A percentile compares a stretch with the other conserved stretches of the same genome.
Evolutionary conservation across 2,329 filamentous ascomycete species (phyloP).

Genomic region (Pseudogymnoascus sp.): DNA sequence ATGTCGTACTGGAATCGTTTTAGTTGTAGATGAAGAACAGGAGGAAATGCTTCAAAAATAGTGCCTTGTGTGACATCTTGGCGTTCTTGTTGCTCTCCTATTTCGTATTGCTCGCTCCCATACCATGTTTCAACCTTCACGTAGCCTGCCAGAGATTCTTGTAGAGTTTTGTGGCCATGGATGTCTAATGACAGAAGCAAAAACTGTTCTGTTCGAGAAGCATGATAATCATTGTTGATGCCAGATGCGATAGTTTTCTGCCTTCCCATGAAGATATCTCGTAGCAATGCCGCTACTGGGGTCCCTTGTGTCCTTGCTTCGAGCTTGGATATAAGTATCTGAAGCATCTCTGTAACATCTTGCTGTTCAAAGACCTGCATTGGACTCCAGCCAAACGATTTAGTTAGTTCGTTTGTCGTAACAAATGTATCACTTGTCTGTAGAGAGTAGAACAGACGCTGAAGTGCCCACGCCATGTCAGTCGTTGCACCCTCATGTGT

Average conservation of each 20-base stretch:
- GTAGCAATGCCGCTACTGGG: conserved; percentile 76
- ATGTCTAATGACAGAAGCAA: conserved; percentile 99
- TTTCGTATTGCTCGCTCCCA: conserved; percentile 61
- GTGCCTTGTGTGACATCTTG: conserved; percentile 97
- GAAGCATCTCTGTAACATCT: conserved; percentile 92
- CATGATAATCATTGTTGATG: conserved; percentile 97
- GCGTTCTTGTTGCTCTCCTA: conserved; percentile 78
- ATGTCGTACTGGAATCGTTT: conserved; percentile 99
- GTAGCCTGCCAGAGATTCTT: conserved; percentile 93
- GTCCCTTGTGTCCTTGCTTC: conserved; percentile 98
- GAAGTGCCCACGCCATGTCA: conserved; percentile 89
- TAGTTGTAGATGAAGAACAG: conserved; percentile 86
- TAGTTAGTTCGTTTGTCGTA: conserved; percentile 84
- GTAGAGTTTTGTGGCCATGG: conserved; percentile 81
- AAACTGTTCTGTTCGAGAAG: conserved; percentile 89
- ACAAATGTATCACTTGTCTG: conserved; percentile 81
- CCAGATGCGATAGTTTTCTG: conserved; percentile 98
- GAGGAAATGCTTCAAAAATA: conserved; percentile 91
- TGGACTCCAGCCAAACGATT: conserved; percentile 97
- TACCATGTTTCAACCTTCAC: conserved; percentile 94
- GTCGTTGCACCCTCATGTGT: conserved; percentile 74
- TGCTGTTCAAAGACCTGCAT: conserved; percentile 97
- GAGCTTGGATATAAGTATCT: conserved; percentile 93
- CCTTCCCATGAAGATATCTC: conserved; percentile 90
- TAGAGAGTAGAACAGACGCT: conserved; percentile 88